Conservation (phyloP, 441 rosid genomes). For the Adansonia rubrostipa region DNA sequence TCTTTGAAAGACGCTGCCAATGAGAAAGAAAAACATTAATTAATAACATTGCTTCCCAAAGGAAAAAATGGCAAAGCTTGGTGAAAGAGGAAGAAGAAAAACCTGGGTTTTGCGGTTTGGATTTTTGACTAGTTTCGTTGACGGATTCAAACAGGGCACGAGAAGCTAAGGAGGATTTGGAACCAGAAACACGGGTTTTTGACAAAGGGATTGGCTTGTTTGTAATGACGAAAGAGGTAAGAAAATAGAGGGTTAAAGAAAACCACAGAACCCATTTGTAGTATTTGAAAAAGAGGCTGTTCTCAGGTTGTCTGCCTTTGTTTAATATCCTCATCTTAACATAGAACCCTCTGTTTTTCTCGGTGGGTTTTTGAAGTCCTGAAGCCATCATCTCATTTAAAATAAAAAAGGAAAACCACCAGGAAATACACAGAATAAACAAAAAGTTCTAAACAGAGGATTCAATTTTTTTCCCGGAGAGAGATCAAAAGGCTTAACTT, state of each 20-base stretch:
- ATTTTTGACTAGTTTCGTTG: slow-evolving; percentile 38
- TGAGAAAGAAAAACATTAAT: neutral
- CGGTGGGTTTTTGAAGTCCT: slow-evolving; percentile 48
- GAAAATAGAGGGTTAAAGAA: slow-evolving; percentile 68
- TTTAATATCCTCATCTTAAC: slow-evolving; percentile 54
- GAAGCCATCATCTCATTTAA: slow-evolving; percentile 51
- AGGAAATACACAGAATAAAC: neutral
- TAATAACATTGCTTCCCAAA: neutral
- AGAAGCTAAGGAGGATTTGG: slow-evolving; percentile 54
- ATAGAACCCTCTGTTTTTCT: slow-evolving; percentile 46
- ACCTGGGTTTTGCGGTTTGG: slow-evolving; percentile 33
- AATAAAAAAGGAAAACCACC: slow-evolving; percentile 5
- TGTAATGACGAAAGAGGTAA: slow-evolving; percentile 66
- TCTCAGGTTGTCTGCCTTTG: slow-evolving; percentile 52
- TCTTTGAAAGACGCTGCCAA: slow-evolving; percentile 51
- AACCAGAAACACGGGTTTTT: slow-evolving; percentile 39
- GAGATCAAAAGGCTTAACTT: slow-evolving; percentile 16
- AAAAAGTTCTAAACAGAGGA: neutral
- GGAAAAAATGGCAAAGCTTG: slow-evolving; percentile 9
- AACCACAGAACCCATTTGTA: slow-evolving; percentile 90
- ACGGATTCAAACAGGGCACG: slow-evolving; percentile 72
- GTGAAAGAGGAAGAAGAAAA: neutral
- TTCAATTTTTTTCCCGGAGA: neutral
- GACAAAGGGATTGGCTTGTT: slow-evolving; percentile 57
- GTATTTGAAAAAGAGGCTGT: slow-evolving; percentile 52